A percentile compares a stretch with the other conserved stretches of the same genome.
Conservation (phyloP, 2,329 filamentous ascomycete genomes). For the Orbilia blumenaviensis region DNA sequence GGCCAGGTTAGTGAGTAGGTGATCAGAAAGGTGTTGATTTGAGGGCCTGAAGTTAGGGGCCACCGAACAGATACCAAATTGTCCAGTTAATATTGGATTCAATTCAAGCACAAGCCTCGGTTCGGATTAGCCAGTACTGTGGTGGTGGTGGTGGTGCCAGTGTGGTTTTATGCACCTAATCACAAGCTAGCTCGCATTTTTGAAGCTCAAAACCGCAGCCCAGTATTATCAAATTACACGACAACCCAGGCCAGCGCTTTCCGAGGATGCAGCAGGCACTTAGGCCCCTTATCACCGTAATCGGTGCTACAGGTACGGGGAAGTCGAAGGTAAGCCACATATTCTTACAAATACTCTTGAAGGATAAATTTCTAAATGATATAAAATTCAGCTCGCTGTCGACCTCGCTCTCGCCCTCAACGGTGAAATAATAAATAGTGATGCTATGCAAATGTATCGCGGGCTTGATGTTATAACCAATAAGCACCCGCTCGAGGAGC, state of each 20-base stretch:
- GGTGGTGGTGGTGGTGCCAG: conserved; percentile 8
- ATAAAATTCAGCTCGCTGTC: conserved; percentile 75
- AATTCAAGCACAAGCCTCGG: conserved; percentile 17
- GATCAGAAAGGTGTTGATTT: background rate
- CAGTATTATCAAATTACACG: background rate
- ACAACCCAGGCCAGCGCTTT: background rate
- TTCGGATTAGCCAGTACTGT: conserved; percentile 3
- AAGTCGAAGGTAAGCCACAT: conserved; percentile 78
- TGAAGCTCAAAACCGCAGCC: conserved; percentile 4
- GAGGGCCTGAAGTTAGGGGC: background rate
- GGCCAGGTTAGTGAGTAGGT: background rate
- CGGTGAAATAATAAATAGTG: conserved; percentile 95
- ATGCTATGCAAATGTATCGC: conserved; percentile 96
- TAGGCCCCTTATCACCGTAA: conserved; percentile 76
- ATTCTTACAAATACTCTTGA: background rate
- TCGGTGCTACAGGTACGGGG: conserved; percentile 91
- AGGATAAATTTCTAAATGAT: background rate
- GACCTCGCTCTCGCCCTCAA: conserved; percentile 83
- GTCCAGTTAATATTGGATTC: background rate
- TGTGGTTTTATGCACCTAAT: conserved; percentile 6
- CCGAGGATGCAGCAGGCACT: conserved; percentile 48
- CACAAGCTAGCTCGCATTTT: background rate
- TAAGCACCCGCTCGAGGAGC: conserved; percentile 80
- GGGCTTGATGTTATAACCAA: conserved; percentile 95
- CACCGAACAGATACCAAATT: background rate